Base-by-base conservation (phyloP, 2,329 filamentous ascomycete genomes). In the Escovopsis weberi region DNA sequence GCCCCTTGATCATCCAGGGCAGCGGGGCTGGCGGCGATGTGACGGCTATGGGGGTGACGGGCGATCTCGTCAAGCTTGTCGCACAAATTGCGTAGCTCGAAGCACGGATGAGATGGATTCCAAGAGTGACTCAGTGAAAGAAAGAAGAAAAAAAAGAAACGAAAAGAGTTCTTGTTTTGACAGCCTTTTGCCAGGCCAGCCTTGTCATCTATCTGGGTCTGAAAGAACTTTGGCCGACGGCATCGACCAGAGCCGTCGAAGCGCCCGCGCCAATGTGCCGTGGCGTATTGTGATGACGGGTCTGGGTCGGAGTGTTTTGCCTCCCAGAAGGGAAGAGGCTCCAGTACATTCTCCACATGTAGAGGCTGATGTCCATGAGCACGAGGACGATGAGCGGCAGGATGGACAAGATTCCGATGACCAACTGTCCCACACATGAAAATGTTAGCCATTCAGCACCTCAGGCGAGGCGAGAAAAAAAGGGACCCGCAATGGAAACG, bases 21-120 rank as follows among this genome's bases (percentile, higher is more conserved):
- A 87, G 86, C 33, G 91, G 88, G 47, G 91, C 91, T 26, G 91
- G 91, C 53, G 88, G 85, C 50, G 88, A 95, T 37, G 87, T 96
- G 42, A 98, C 91, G 32, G 91, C 91, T 26, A 96, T 96, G 89
- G 91, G 91, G 46, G 89, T 98, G 38, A 87, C 86, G n/a, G 79
- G 78, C 39, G 91, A 98, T 67, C 65, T 98, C 55, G 72, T 96
- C 60, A 95, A 94, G 71, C 85, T 93, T 33, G 57, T 95, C 47
- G 72, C 82, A 52, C 70, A 86, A 58, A 70, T 93, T 55, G 69
- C 69, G 45, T 65, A 58, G 57, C 51, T 45, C 43, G 34, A 12
- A 18, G n/a, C 35, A 12, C 32, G 33, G 32, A 38, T 36, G 18
- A 41, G 6, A 6, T 23, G 23, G 6, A 23, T 23, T 23, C 23